These are phyloP conservation scores for Geranium rotundifolium DNA, from an alignment of 345 rosid genomes.

Conservation along the genomic window DNA sequence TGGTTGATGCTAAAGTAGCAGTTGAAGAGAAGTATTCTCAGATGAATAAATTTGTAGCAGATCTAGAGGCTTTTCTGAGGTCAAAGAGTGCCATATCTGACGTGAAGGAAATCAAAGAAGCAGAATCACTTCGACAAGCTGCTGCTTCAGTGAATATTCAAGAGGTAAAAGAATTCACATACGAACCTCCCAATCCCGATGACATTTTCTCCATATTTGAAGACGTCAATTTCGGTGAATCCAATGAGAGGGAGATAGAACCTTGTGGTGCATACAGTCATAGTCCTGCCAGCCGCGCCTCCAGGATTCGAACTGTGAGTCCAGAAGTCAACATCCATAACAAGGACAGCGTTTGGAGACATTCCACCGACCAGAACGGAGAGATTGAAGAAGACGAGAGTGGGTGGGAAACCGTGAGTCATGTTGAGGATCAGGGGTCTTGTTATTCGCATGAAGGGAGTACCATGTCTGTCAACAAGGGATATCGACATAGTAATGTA, in stretches of 20 bases:
- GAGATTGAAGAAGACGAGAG: slow-evolving; percentile 80
- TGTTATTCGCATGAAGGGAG: slow-evolving; percentile 64
- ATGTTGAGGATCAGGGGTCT: slow-evolving; percentile 70
- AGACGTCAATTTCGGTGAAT: slow-evolving; percentile 38
- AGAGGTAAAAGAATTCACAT: slow-evolving; percentile 46
- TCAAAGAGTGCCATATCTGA: slow-evolving; percentile 30
- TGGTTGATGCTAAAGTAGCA: slow-evolving; percentile 68
- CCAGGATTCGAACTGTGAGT: slow-evolving; percentile 38
- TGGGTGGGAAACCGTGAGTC: slow-evolving; percentile 96
- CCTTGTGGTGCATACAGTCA: slow-evolving; percentile 17
- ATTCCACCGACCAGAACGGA: slow-evolving; percentile 30
- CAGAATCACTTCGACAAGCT: slow-evolving; percentile 37
- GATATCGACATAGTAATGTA: slow-evolving; percentile 30
- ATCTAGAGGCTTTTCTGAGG: slow-evolving; percentile 42
- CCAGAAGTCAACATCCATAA: slow-evolving; percentile 29
- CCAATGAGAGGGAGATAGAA: slow-evolving; percentile 34
- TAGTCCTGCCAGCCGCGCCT: slow-evolving; percentile 39
- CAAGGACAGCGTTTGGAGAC: slow-evolving; percentile 27
- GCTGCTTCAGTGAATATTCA: slow-evolving; percentile 37
- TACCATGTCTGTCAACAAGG: slow-evolving; percentile 36
- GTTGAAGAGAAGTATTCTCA: slow-evolving; percentile 43
- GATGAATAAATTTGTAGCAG: slow-evolving; percentile 51
- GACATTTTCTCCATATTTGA: slow-evolving; percentile 59
- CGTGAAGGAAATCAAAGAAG: slow-evolving; percentile 31
- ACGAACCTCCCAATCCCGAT: slow-evolving; percentile 52